phyloP scores from a whole-genome alignment of 176 grass and related monocot genomes.

The Zizania latifolia region DNA sequence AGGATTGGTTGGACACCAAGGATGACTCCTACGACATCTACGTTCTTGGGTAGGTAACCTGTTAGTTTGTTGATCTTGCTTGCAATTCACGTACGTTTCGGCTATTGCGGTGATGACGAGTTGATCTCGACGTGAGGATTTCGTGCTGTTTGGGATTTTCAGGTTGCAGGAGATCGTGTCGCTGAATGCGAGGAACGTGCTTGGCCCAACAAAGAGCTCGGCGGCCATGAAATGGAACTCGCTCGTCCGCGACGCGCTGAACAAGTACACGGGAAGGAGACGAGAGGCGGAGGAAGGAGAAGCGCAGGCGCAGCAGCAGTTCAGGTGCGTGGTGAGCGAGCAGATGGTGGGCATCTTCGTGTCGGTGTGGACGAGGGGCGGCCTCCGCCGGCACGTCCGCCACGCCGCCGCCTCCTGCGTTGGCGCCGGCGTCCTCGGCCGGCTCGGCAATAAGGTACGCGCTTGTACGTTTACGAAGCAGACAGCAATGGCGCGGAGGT shows the following conservation, averaged over 20 bases:
- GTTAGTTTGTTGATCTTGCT: not conserved
- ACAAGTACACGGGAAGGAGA: slow-evolving; percentile 6
- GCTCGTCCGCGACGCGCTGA: slow-evolving; percentile 57
- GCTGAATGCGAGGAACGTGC: slow-evolving; percentile 60
- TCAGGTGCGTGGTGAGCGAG: slow-evolving; percentile 60
- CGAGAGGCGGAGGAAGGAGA: not conserved
- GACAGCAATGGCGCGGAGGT: not conserved
- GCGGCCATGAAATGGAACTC: slow-evolving; percentile 63
- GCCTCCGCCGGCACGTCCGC: slow-evolving; percentile 41
- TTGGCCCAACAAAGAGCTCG: slow-evolving; percentile 56
- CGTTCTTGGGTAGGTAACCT: slow-evolving; percentile 74
- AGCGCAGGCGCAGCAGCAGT: not conserved
- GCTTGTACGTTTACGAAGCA: not conserved
- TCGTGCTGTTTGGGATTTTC: not conserved
- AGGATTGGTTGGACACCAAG: slow-evolving; percentile 66
- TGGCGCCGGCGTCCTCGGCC: slow-evolving; percentile 68
- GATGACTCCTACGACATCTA: slow-evolving; percentile 68
- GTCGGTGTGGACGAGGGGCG: slow-evolving; percentile 51
- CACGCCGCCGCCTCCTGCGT: slow-evolving; percentile 37
- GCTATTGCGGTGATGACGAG: not conserved
- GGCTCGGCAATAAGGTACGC: slow-evolving; percentile 77
- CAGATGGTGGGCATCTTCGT: slow-evolving; percentile 85
- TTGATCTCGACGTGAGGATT: not conserved
- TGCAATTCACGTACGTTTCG: no score
- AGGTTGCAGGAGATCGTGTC: slow-evolving; percentile 90